Evolutionary conservation across 495 filamentous ascomycete genomes (phyloP), one percentile per base, ranked within the genome.

Genomic region (Recurvomyces mirabilis): DNA sequence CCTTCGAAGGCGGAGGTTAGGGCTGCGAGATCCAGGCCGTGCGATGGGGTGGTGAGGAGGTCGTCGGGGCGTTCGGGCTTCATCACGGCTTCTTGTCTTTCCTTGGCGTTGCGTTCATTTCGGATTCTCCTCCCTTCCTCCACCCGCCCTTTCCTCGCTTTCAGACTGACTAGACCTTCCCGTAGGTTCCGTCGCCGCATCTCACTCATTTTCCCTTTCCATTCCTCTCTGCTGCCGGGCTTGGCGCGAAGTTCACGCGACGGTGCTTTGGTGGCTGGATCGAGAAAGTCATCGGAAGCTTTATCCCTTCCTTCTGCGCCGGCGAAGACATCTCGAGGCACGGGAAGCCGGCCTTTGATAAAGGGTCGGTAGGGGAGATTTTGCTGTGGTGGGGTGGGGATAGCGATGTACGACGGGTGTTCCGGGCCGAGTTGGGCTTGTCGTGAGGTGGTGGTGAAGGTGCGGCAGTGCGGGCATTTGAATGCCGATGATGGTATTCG

Each of bases 341-440:
- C 67, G 7, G 83, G 83, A 1, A 88, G 75, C 18, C 73, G 71
- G 58, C 83, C 83, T 65, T 84, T 85, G 46, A 82, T 67, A 43
- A 56, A 64, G 15, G 57, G 65, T 31, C 69, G 69, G 7, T 56
- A 50, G 7, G 61, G 58, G 61, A 55, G 59, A 44, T 55, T 49
- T 14, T 56, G 61, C 60, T 73, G 69, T 25, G 57, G 54, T 2
- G 78, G 69, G 54, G 75, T 70, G 24, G 84, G 84, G 31, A 87
- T 63, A 47, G 84, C 73, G 58, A 88, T 76, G 66, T 77, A 88
- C 44, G 72, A 70, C 47, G 83, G 84, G 32, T 76, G 82, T 56
- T 85, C 80, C 13, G 83, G 84, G 9, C 66, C 62, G 38, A 77
- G 64, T 29, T 54, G 48, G 31, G n/a, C 7, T 39, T 46, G 9